Base-by-base conservation (phyloP, 78 protist genomes). In the Tieghemostelium lacteum region DNA sequence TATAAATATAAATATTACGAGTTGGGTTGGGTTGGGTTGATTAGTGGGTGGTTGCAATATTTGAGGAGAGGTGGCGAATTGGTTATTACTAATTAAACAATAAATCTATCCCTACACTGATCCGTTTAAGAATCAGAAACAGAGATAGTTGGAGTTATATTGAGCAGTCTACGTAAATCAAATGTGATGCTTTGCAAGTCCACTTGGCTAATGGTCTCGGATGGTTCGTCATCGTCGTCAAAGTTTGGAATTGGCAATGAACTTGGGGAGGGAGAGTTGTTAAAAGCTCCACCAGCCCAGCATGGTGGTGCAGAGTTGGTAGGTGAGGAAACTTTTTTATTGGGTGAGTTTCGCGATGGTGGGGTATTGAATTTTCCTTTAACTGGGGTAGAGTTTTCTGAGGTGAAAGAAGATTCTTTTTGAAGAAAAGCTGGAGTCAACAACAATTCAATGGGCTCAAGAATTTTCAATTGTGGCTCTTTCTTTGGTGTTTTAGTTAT, bases 201-300 rank as follows among this genome's bases (percentile, higher is more conserved):
- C 19, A 57, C 19, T 0, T 60, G 42, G 8, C 42, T 45, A n/a
- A 58, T n/a, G 22, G 49, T 57, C 24, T 29, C 70, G 24, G 17
- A 49, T 67, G 50, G 17, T 42, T 57, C 29, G 31, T 26, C 14
- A 45, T 71, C 77, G 22, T 75, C 86, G 8, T 69, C 91, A 69
- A 83, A 83, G 29, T 70, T 58, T 2, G 76, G 91, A 19, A 83
- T 45, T 52, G 91, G 91, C 5, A 83, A 58, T 14, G 91, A 58
- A 60, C 37, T 83, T 60, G 91, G 91, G 12, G 66, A 17, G 40
- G 91, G 91, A 2, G 78, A 69, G 29, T 83, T 83, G 72, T 71
- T 83, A 61, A 71, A 83, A 6, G 72, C 69, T 19, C 91, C 91
- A 58, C 91, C 73, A 33, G 91, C 91, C 70, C 76, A 83, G 24